Percentiles rank a stretch among this genome's conserved stretches.
Conservation (phyloP, 106 monocot species). For the Platanthera guangdongensis region DNA sequence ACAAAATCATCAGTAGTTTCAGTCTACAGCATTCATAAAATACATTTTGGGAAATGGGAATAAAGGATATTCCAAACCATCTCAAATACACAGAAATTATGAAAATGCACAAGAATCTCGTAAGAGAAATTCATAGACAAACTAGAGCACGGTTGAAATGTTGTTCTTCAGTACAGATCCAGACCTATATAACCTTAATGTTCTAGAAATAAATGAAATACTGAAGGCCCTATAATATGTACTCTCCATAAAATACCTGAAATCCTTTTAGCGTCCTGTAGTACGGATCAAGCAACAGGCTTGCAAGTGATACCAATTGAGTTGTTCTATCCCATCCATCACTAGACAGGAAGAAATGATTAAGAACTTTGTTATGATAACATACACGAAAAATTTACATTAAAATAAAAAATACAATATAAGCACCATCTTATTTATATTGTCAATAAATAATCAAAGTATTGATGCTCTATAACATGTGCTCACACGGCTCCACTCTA, state of each 20-base stretch:
- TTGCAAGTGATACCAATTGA: slow-evolving; percentile 86
- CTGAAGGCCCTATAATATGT: not conserved
- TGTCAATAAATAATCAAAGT: no score
- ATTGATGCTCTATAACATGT: no score
- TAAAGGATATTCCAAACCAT: not conserved
- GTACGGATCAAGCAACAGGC: slow-evolving; percentile 89
- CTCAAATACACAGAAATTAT: not conserved
- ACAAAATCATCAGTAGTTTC: not conserved
- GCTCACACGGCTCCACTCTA: no score
- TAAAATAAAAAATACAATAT: not conserved
- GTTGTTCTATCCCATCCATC: slow-evolving; percentile 99
- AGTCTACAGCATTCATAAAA: not conserved
- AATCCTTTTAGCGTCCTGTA: slow-evolving; percentile 93
- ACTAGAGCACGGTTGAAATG: not conserved
- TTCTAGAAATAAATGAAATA: not conserved
- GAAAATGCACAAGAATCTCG: not conserved
- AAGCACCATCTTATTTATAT: not conserved
- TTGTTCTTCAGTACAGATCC: no score
- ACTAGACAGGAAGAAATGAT: slow-evolving; percentile 27
- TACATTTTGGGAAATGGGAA: not conserved
- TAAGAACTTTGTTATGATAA: not conserved
- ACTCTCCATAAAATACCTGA: slow-evolving; percentile 79
- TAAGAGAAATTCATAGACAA: not conserved
- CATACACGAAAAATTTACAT: not conserved
- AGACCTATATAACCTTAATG: not conserved